Conservation (phyloP, 345 rosid species). For the Cardamine resedifolia region DNA sequence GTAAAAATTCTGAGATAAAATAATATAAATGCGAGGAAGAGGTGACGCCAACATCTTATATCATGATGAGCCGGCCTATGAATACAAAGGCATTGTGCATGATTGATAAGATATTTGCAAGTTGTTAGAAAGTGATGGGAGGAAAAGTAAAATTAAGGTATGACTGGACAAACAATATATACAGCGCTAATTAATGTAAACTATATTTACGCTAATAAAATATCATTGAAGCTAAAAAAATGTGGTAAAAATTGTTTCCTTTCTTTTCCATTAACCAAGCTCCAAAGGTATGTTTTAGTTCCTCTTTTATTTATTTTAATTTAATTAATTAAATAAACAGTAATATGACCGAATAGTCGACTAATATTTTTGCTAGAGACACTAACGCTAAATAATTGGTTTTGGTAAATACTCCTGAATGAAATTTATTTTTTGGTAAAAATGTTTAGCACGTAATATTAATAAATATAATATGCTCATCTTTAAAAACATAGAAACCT, state of each 20-base stretch:
- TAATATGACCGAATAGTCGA: background rate
- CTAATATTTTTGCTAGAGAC: background rate
- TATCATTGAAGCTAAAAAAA: background rate
- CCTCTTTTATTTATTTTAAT: background rate
- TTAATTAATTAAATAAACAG: background rate
- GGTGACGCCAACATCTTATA: conserved; percentile 10
- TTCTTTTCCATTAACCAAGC: background rate
- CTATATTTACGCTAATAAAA: background rate
- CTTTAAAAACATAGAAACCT: background rate
- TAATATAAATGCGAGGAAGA: background rate
- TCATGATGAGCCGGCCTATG: conserved; percentile 32
- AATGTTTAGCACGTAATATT: background rate
- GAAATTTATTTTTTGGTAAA: background rate
- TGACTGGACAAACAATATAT: background rate
- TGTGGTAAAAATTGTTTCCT: background rate
- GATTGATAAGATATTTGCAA: conserved; percentile 34
- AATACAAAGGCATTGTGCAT: conserved; percentile 21
- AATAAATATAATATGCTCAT: background rate
- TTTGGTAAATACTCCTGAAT: background rate
- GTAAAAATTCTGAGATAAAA: background rate
- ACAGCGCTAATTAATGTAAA: background rate
- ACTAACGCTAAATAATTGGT: background rate
- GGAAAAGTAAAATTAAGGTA: conserved; percentile 20
- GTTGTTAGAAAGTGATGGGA: conserved; percentile 30
- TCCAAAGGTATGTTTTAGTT: background rate